Base-by-base conservation (phyloP, 257 asterid genomes). In the Fraxinus pennsylvanica region DNA sequence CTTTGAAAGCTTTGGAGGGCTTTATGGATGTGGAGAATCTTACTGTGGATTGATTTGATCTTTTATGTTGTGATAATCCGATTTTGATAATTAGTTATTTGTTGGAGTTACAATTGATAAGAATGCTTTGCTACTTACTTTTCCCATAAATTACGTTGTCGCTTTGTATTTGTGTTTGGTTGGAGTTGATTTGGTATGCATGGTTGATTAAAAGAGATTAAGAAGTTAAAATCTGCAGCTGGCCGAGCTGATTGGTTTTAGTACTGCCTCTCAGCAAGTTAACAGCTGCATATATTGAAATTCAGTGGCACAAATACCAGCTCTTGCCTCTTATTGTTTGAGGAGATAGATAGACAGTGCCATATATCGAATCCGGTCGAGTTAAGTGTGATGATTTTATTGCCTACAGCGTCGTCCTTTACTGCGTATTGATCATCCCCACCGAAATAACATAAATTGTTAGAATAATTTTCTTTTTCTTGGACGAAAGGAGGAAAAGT, bases 171-270 rank as follows among this genome's bases (percentile, higher is more conserved):
- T 22, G 17, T 22, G 27, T 8, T 63, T 63, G 30, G 35, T 21
- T 59, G 4, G 5, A 59, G 14, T 25, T 21, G 68, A 61, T 61
- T 61, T 39, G 22, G 13, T 25, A 21, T 63, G 68, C 68, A 63
- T 63, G 68, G 12, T 63, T 63, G 68, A 4, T 8, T 25, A 63
- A 25, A 57, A 14, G 17, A 12, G 2, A 25, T n/a, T n/a, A 6
- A 19, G 10, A 54, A n/a, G 32, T 21, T 7, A 25, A 63, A 25
- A 3, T 4, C 35, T 81, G 91, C 90, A 86, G 90, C 92, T 88
- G 90, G 92, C 90, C 90, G 89, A 88, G 90, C 89, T 88, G 90
- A 83, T 82, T 81, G 92, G 89, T 86, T 80, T 4, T 68, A 88
- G 86, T 75, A 36, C 7, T 69, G 86, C 90, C 89, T 76, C 80